Evolutionary conservation across 164 flowering plant genomes (phyloP).

Genomic region (Vitis amurensis): DNA sequence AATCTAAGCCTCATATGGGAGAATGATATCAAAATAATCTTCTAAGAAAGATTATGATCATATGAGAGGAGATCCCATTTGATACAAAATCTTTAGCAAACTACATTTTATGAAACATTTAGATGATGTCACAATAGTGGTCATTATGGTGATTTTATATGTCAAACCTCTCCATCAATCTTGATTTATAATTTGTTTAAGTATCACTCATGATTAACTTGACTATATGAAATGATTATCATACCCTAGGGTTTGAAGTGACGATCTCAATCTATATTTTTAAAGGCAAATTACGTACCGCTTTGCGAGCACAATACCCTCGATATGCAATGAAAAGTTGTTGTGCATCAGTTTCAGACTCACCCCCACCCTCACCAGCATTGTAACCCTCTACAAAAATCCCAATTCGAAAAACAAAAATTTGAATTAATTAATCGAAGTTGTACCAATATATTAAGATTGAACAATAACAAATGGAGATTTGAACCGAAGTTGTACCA

Average conservation of each 20-base stretch:
- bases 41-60: too few species aligned
- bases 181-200: neutral
- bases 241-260: conserved; percentile 1
- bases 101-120: too few species aligned
- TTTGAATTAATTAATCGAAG: neutral
- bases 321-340: conserved; percentile 47
- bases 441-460: neutral
- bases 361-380: neutral
- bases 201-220: neutral
- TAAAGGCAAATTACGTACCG: conserved; percentile 24
- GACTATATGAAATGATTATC: conserved; percentile 24
- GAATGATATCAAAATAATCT: too few species aligned
- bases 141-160: too few species aligned
- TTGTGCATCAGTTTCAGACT: neutral
- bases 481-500: neutral
- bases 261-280: neutral
- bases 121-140: too few species aligned
- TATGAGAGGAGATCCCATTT: too few species aligned
- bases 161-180: too few species aligned
- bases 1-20: too few species aligned
- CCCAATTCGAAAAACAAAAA: neutral
- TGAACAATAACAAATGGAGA: neutral
- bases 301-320: conserved; percentile 57
- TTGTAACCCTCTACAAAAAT: neutral
- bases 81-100: too few species aligned